These are phyloP conservation scores for Limnanthes douglasii DNA, from an alignment of 345 rosid genomes.

Conservation along the genomic window DNA sequence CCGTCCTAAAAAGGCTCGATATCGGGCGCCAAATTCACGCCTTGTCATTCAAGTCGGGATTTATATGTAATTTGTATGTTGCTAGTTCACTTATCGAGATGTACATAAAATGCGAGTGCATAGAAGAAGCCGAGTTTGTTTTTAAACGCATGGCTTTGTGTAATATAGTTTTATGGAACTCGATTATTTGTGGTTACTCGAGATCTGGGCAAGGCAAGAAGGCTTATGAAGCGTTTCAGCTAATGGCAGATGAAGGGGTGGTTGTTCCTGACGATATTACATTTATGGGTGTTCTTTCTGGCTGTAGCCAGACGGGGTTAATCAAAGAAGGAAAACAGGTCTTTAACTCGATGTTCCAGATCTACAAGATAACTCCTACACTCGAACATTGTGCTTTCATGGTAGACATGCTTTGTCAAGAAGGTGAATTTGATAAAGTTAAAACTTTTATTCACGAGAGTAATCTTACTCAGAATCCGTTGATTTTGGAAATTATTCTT, in stretches of 20 bases:
- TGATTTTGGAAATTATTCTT: no score
- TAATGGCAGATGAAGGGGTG: conserved; percentile 22
- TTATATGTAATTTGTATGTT: conserved; percentile 11
- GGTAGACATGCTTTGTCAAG: conserved; percentile 38
- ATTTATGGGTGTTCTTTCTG: conserved; percentile 18
- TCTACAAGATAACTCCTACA: conserved; percentile 25
- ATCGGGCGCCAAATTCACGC: conserved; percentile 23
- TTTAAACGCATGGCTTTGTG: conserved; percentile 14
- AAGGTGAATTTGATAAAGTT: conserved; percentile 26
- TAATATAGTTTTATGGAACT: conserved; percentile 21
- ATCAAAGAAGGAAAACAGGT: neutral
- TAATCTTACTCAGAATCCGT: no score
- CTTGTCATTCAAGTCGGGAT: conserved; percentile 17
- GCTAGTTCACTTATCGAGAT: conserved; percentile 18
- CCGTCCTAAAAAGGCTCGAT: conserved; percentile 14
- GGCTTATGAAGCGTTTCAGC: conserved; percentile 21
- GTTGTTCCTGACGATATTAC: conserved; percentile 21
- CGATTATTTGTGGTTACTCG: conserved; percentile 18
- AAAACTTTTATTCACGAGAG: no score
- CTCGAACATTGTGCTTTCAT: conserved; percentile 35
- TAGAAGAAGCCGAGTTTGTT: conserved; percentile 23
- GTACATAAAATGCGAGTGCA: conserved; percentile 25
- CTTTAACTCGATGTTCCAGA: conserved; percentile 1
- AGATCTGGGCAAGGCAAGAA: conserved; percentile 17
- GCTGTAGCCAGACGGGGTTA: conserved; percentile 20